Percentiles rank a stretch among this genome's conserved stretches.
Conservation (phyloP, 495 filamentous ascomycete genomes). For the Aspergillus cavernicola region DNA sequence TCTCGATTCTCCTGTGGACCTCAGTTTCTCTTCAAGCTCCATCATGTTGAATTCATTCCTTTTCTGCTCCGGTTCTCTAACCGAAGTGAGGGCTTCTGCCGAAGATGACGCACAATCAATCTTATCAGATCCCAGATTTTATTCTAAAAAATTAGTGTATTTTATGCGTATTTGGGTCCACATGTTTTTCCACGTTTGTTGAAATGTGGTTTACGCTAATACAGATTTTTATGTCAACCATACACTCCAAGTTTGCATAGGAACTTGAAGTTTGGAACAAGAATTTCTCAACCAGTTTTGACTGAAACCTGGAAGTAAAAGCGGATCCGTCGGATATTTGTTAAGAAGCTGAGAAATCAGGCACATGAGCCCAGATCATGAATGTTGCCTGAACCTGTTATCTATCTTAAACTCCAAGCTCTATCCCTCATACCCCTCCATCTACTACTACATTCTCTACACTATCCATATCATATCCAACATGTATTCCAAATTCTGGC, state of each 20-base stretch:
- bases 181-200: background rate
- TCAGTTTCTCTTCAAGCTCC: background rate
- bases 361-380: background rate
- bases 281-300: no score
- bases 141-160: background rate
- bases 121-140: constrained; percentile 2
- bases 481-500: constrained; percentile 51
- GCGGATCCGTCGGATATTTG: background rate
- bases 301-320: background rate
- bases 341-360: background rate
- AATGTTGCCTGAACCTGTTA: background rate
- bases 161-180: background rate
- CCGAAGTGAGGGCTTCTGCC: background rate
- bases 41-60: background rate
- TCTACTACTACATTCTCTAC: background rate
- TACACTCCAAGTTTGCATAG: no score
- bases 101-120: background rate
- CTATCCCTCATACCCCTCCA: background rate
- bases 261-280: no score
- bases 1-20: no score
- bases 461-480: background rate
- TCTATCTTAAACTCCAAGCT: background rate
- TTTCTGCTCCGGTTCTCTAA: background rate
- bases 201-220: background rate
- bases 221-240: no score